Conservation (phyloP, 495 filamentous ascomycete species). For the Sphaerosporella brunnea region DNA sequence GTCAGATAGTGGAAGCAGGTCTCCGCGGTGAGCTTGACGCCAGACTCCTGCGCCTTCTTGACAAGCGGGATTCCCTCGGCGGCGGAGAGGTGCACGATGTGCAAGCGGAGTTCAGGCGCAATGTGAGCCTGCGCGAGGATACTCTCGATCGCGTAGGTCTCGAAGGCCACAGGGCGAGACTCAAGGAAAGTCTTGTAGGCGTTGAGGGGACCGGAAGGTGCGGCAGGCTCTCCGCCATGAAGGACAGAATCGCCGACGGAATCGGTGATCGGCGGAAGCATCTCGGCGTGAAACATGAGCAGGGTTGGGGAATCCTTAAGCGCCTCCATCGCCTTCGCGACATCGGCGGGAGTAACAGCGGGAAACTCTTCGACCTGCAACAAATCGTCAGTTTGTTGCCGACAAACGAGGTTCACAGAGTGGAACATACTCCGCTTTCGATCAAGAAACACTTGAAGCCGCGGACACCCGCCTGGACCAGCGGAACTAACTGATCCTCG, state of each 20-base stretch:
- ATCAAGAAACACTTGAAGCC: slow-evolving; percentile 98
- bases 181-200: slow-evolving; percentile 81
- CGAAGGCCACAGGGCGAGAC: slow-evolving; percentile 75
- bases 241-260: slow-evolving; percentile 69
- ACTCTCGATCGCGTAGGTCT: slow-evolving; percentile 76
- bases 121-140: slow-evolving; percentile 65
- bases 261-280: slow-evolving; percentile 73
- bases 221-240: slow-evolving; percentile 50
- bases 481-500: slow-evolving; percentile 52
- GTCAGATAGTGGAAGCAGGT: slow-evolving; percentile 97
- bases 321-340: slow-evolving; percentile 59
- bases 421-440: slow-evolving; percentile 67
- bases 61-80: slow-evolving; percentile 85
- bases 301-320: slow-evolving; percentile 61
- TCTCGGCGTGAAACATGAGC: slow-evolving; percentile 97
- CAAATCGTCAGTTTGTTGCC: not conserved
- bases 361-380: slow-evolving; percentile 83
- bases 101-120: slow-evolving; percentile 68
- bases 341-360: slow-evolving; percentile 61
- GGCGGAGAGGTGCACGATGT: slow-evolving; percentile 90
- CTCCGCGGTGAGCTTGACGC: slow-evolving; percentile 84
- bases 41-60: slow-evolving; percentile 54
- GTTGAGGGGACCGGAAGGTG: slow-evolving; percentile 56
- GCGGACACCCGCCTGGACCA: slow-evolving; percentile 70
- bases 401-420: not conserved